phyloP scores from a whole-genome alignment of 345 rosid genomes.

The Laguncularia racemosa region DNA sequence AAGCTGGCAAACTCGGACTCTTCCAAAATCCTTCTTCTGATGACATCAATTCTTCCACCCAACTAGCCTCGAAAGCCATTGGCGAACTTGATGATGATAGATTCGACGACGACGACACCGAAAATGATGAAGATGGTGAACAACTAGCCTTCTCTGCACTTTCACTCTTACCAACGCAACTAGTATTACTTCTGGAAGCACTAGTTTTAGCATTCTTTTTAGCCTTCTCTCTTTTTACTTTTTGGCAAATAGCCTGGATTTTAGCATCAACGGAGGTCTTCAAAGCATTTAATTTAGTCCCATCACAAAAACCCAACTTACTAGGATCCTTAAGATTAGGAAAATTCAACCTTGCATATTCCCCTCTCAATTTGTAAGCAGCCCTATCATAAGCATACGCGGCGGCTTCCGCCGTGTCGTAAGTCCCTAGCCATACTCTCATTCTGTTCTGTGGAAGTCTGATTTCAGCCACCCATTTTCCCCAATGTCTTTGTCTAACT shows the following conservation, averaged over 20 bases:
- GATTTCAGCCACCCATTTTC: slow-evolving; percentile 99
- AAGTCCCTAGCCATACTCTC: slow-evolving; percentile 96
- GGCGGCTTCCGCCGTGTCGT: slow-evolving; percentile 84
- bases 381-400: slow-evolving; percentile 98
- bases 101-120: slow-evolving; percentile 15
- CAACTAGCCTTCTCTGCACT: slow-evolving; percentile 26
- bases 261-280: slow-evolving; percentile 72
- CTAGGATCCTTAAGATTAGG: slow-evolving; percentile 65
- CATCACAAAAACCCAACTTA: slow-evolving; percentile 54
- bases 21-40: slow-evolving; percentile 47
- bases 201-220: slow-evolving; percentile 40
- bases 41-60: slow-evolving; percentile 31
- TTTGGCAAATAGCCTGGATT: slow-evolving; percentile 85
- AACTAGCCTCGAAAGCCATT: slow-evolving; percentile 28
- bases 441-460: slow-evolving; percentile 92
- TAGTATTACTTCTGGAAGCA: background rate
- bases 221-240: slow-evolving; percentile 52
- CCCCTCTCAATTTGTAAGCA: slow-evolving; percentile 93
- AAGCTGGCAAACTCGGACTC: slow-evolving; percentile 36
- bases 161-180: background rate
- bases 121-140: slow-evolving; percentile 11
- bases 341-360: slow-evolving; percentile 84
- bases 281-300: slow-evolving; percentile 45
- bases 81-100: slow-evolving; percentile 16
- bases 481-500: slow-evolving; percentile 99